These are phyloP conservation scores for Solanum pimpinellifolium DNA, from an alignment of 257 asterid genomes.

Conservation along the genomic window DNA sequence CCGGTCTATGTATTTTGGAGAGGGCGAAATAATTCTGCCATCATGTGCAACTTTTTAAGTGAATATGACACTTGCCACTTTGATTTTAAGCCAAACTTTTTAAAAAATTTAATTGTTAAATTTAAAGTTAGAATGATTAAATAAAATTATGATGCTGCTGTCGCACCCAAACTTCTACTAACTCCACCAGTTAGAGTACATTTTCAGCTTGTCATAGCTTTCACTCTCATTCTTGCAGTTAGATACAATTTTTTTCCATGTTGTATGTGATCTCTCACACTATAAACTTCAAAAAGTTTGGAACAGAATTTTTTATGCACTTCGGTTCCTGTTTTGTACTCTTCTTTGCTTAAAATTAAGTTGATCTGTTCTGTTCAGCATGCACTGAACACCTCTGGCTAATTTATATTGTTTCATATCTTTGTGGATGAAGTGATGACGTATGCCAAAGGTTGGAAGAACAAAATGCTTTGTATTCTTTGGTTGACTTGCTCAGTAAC, in stretches of 20 bases:
- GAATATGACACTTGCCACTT: not conserved
- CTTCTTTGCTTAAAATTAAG: not conserved
- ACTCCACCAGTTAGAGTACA: not conserved
- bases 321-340: not conserved
- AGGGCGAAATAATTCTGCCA: not conserved
- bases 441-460: conserved; percentile 65
- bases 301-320: not conserved
- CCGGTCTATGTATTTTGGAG: not conserved
- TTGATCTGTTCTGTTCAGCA: not conserved
- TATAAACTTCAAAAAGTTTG: not conserved
- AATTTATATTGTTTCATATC: conserved; percentile 5
- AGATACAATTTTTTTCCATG: not conserved
- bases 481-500: conserved; percentile 46
- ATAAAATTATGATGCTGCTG: not conserved
- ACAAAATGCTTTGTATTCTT: conserved; percentile 55
- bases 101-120: not conserved
- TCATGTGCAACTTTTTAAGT: not conserved
- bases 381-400: not conserved
- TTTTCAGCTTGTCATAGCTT: not conserved
- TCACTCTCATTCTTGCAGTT: not conserved
- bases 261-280: not conserved
- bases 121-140: not conserved
- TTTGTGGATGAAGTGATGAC: conserved; percentile 41
- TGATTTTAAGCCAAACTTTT: not conserved
- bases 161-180: not conserved